Evolutionary conservation across 208 protist species (phyloP), one percentile per base, ranked within the genome.

Genomic region (Crithidia bombi): DNA sequence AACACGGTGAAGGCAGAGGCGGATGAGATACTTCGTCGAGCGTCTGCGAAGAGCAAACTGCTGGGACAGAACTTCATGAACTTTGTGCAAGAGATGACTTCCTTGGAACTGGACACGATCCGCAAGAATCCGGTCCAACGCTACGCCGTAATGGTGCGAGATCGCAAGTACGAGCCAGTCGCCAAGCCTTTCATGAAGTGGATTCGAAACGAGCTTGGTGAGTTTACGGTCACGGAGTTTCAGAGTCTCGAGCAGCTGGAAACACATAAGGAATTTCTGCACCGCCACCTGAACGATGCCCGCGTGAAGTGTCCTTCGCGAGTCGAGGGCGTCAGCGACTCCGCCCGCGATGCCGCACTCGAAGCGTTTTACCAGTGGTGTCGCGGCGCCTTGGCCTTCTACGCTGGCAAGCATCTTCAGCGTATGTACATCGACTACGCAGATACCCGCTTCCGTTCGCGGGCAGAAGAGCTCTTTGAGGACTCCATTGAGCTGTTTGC

Each of bases 51-150:
- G 79, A 86, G 86, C 59, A 96, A 96, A 63, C 79, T 94, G 28
- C 78, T 94, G 2, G 91, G 91, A 12, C 76, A 79, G 50, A 88
- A 84, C 57, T 96, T 96, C 61, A 93, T 94, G 91, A 92, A 93
- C 51, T 96, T 96, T 72, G 81, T 94, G 15, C 86, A 96, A 74
- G 88, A 96, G 61, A 96, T 94, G 91, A 96, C 86, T 17, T 87
- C 88, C 7, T 70, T 91, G 28, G 91, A 96, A 73, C 77, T 96
- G 38, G 91, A 96, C 57, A 89, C 83, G 9, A 85, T 96, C 41
- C 86, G 91, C 9, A 91, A 94, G 69, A 96, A 94, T 62, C 91
- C 88, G n/a, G 78, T 91, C 17, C 91, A 96, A 68, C 86, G 88
- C 23, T 90, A 96, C 61, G 78, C 73, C 17, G 78, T 96, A 6